A percentile compares a stretch with the other conserved stretches of the same genome.
Conservation (phyloP, 75 land plant species). For the Pinus tabuliformis region DNA sequence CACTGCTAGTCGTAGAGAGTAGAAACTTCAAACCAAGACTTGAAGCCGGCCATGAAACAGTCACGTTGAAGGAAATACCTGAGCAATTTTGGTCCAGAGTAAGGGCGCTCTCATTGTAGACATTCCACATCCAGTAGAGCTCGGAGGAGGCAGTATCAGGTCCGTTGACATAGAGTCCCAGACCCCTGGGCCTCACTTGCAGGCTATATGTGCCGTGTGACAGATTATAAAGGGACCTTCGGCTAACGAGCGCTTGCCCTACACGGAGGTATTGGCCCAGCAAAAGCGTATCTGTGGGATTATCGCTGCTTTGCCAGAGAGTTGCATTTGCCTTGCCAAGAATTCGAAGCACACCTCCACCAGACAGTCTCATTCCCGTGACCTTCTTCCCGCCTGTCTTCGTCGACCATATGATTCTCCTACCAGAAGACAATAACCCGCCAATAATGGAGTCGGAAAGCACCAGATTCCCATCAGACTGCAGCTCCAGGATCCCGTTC, state of each 20-base stretch:
- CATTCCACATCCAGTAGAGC: constrained; percentile 10
- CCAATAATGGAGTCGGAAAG: neutral
- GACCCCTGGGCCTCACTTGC: neutral
- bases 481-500: neutral
- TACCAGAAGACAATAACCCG: no score
- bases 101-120: neutral
- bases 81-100: neutral
- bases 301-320: neutral
- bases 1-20: no score
- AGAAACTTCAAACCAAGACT: neutral
- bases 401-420: constrained; percentile 16
- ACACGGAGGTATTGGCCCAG: neutral
- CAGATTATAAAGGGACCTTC: neutral
- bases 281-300: neutral
- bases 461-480: constrained; percentile 4
- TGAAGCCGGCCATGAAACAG: neutral
- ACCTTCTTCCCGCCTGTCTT: constrained; percentile 18
- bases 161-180: neutral
- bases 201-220: neutral
- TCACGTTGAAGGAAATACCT: neutral
- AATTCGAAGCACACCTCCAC: neutral
- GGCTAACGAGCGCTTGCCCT: neutral
- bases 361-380: neutral
- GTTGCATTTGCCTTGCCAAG: neutral
- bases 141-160: neutral